phyloP scores from a whole-genome alignment of 345 rosid genomes.

The Eucalyptus marginata region DNA sequence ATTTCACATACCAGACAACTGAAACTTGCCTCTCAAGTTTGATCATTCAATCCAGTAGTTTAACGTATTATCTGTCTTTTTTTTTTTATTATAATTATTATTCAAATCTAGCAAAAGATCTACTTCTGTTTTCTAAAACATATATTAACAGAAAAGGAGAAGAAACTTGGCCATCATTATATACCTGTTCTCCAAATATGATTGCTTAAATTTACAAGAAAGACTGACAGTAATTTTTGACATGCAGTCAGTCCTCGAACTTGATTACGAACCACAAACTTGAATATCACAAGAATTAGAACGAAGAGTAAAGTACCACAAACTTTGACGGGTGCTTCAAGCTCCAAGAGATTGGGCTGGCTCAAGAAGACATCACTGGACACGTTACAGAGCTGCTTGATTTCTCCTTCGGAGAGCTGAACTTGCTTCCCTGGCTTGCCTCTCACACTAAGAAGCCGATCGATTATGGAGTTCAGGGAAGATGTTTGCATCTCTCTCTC shows the following conservation, averaged over 20 bases:
- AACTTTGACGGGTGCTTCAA: slow-evolving; percentile 74
- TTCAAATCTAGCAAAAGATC: background rate
- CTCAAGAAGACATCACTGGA: slow-evolving; percentile 56
- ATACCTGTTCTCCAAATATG: background rate
- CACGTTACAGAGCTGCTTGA: slow-evolving; percentile 57
- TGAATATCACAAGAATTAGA: background rate
- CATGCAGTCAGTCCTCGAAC: background rate
- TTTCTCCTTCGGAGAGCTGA: slow-evolving; percentile 57
- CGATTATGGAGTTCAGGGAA: slow-evolving; percentile 45
- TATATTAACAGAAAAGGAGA: background rate
- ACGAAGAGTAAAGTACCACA: slow-evolving; percentile 35
- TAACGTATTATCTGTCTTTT: background rate
- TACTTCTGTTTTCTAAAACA: background rate
- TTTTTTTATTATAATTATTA: background rate
- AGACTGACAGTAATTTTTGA: background rate
- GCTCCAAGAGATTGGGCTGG: slow-evolving; percentile 74
- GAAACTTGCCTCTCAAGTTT: background rate
- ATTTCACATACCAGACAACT: background rate
- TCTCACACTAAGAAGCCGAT: slow-evolving; percentile 53
- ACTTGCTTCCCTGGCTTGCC: slow-evolving; percentile 61
- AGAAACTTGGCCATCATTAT: background rate
- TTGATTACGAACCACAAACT: background rate
- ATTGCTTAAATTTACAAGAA: background rate
- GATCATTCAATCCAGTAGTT: background rate
- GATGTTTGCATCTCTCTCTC: background rate